Evolutionary conservation across 139 green algal genomes (phyloP), one percentile per base, ranked within the genome.

Genomic region (Trebouxia sp.): DNA sequence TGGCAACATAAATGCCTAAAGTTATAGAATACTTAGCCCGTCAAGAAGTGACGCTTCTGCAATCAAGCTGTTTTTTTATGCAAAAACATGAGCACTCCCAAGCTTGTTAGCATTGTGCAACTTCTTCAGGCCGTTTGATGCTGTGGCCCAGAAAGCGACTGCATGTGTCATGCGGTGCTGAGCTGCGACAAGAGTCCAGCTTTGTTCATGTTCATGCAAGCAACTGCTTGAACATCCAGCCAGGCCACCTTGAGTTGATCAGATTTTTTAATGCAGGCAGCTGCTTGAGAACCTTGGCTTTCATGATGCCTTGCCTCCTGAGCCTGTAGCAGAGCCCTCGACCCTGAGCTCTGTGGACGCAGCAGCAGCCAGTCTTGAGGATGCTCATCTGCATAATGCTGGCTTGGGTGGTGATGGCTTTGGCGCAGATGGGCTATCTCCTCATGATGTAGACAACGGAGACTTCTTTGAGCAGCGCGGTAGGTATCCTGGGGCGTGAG

Each of bases 201-300:
- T 58, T 22, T 28, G 3, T 28, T 22, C 50, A 58, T 17, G 2
- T 17, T 75, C 65, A 48, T 15, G 35, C 65, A 74, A 35, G 20
- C 28, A 20, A 43, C 1, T 48, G 1, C 26, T 10, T 32, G 35
- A 45, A 22, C 32, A 0, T 12, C 50, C 50, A 17, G 26, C 20
- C 50, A 58, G 50, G 20, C 50, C 50, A 58, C 50, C 22, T 22
- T 3, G 2, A 6, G 26, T 6, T 3, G 20, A 58, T 6, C 20
- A 17, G 20, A 17, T 58, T 17, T 58, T 17, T 58, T 17, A 32
- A 32, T 77, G 69, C 48, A 82, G 85, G 51, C 74, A 94, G 79
- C 86, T 98, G 78, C 88, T 98, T 55, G 67, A 83, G 2, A 88
- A 94, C 28, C 91, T 99, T 9, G 94, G 96, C 37, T 98, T 98